Evolutionary conservation across 495 filamentous ascomycete species (phyloP).

Genomic region (Immersiella caudata): DNA sequence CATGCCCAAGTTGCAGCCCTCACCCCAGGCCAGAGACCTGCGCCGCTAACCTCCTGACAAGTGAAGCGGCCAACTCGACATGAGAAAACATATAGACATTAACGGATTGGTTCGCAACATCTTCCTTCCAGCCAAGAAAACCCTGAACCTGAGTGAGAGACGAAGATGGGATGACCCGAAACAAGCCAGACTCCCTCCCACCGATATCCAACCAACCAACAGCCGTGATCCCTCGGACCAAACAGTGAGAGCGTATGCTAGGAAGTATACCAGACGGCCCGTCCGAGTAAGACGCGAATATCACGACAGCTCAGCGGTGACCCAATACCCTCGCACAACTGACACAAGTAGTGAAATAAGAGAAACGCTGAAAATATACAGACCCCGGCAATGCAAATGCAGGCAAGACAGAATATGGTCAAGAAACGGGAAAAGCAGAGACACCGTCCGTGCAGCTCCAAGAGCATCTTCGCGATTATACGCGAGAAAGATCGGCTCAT

Average conservation of each 20-base stretch:
- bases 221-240: background rate
- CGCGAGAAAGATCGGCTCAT: background rate
- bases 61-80: background rate
- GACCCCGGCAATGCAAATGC: slow-evolving; percentile 28
- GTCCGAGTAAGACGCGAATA: background rate
- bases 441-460: slow-evolving; percentile 20
- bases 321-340: background rate
- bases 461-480: background rate
- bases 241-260: background rate
- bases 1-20: background rate
- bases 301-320: background rate
- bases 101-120: background rate
- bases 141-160: background rate
- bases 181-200: background rate
- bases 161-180: background rate
- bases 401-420: slow-evolving; percentile 18
- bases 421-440: slow-evolving; percentile 15
- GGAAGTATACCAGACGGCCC: background rate
- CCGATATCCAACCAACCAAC: background rate
- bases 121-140: background rate
- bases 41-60: background rate
- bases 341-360: background rate
- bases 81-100: slow-evolving; percentile 15
- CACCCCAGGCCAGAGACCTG: background rate
- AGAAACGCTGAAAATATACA: slow-evolving; percentile 14